phyloP scores from a whole-genome alignment of 805 yeast genomes.

The Peterozyma toletana region DNA sequence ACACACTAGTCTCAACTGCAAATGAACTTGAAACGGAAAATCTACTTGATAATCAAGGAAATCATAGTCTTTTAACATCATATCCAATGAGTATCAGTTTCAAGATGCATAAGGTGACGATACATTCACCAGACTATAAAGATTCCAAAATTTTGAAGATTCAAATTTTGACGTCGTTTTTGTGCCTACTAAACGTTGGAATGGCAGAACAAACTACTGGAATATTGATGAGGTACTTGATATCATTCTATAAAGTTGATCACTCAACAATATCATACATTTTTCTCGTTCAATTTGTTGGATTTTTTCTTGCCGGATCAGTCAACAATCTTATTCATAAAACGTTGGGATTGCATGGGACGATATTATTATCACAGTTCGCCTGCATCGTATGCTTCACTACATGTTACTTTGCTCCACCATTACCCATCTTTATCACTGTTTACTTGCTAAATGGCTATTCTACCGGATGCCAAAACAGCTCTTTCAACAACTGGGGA shows the following conservation, averaged over 20 bases:
- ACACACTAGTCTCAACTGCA: too few species aligned
- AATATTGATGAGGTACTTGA: conserved; percentile 46
- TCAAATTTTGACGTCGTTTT: conserved; percentile 34
- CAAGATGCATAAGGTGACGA: neutral
- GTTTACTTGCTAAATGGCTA: conserved; percentile 39
- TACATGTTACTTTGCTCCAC: conserved; percentile 31
- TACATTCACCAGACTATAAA: conserved; percentile 4
- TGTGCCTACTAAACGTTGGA: conserved; percentile 41
- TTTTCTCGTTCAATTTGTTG: conserved; percentile 46
- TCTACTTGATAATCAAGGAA: too few species aligned
- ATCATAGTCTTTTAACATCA: too few species aligned
- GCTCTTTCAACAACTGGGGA: conserved; percentile 46
- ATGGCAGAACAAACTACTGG: conserved; percentile 57
- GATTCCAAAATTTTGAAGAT: conserved; percentile 27
- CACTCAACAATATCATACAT: conserved; percentile 42
- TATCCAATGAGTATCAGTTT: too few species aligned
- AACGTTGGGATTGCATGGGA: conserved; percentile 40
- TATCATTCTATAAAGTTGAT: conserved; percentile 37
- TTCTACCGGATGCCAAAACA: conserved; percentile 51
- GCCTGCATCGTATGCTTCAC: conserved; percentile 24
- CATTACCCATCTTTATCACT: conserved; percentile 30
- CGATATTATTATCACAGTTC: conserved; percentile 27
- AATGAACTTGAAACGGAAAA: too few species aligned
- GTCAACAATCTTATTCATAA: conserved; percentile 35
- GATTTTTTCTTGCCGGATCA: conserved; percentile 49